phyloP scores from a whole-genome alignment of 306 rosid genomes.

The Casuarina cunninghamiana region DNA sequence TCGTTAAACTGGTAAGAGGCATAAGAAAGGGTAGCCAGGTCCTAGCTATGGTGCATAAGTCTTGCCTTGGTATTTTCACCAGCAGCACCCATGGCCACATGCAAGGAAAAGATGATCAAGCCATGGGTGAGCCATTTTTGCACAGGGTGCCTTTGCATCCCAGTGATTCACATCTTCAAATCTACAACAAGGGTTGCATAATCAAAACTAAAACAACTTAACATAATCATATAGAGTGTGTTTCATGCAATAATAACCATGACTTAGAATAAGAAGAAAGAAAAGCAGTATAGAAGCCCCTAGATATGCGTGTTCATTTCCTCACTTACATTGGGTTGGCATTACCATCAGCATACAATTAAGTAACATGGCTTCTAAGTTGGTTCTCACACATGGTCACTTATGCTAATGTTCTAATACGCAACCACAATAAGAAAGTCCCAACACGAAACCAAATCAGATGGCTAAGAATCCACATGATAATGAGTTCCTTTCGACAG shows the following conservation, averaged over 20 bases:
- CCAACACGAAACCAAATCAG: slow-evolving; percentile 10
- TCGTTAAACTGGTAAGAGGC: slow-evolving; percentile 72
- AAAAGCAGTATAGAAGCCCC: slow-evolving; percentile 1
- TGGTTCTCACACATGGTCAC: neutral
- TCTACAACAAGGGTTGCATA: slow-evolving; percentile 29
- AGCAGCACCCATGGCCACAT: slow-evolving; percentile 85
- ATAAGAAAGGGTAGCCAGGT: slow-evolving; percentile 57
- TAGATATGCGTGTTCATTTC: neutral
- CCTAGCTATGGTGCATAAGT: slow-evolving; percentile 64
- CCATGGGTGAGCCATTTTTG: slow-evolving; percentile 72
- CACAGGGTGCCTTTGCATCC: slow-evolving; percentile 66
- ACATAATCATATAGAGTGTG: neutral
- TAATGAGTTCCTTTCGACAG: neutral
- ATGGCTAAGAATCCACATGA: neutral
- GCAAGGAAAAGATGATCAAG: slow-evolving; percentile 81
- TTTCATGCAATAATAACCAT: neutral
- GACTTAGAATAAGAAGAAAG: neutral
- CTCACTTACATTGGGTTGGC: neutral
- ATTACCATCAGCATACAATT: neutral
- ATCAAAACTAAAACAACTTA: neutral
- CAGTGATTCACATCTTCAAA: slow-evolving; percentile 75
- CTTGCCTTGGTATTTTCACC: slow-evolving; percentile 58
- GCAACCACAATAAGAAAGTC: neutral
- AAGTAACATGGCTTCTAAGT: neutral
- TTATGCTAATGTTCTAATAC: neutral